These are phyloP conservation scores for Eutrema japonicum DNA, from an alignment of 345 rosid species.

Conservation along the genomic window DNA sequence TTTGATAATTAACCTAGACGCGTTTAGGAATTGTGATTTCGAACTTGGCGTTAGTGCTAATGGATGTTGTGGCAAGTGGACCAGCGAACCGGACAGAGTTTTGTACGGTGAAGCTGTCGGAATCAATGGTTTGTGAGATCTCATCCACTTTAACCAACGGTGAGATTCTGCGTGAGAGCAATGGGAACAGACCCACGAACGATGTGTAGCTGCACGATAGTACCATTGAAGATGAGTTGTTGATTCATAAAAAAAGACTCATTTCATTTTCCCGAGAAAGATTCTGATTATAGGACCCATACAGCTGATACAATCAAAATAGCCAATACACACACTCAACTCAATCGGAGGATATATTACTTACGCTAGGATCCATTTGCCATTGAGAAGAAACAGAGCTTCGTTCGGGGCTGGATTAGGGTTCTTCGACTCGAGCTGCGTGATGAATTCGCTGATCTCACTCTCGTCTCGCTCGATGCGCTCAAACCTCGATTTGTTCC, in stretches of 20 bases:
- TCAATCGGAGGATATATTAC: no score
- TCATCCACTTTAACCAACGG: slow-evolving; percentile 80
- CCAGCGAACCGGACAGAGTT: slow-evolving; percentile 78
- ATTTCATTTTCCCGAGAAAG: neutral
- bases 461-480: slow-evolving; percentile 84
- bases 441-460: slow-evolving; percentile 83
- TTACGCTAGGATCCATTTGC: slow-evolving; percentile 96
- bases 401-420: slow-evolving; percentile 88
- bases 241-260: slow-evolving; percentile 7
- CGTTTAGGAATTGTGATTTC: slow-evolving; percentile 89
- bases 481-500: slow-evolving; percentile 79
- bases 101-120: slow-evolving; percentile 75
- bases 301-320: neutral
- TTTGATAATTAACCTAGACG: slow-evolving; percentile 63
- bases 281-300: neutral
- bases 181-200: slow-evolving; percentile 73
- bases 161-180: slow-evolving; percentile 67
- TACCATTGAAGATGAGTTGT: slow-evolving; percentile 10
- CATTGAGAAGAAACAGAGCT: slow-evolving; percentile 76
- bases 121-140: slow-evolving; percentile 91
- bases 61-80: slow-evolving; percentile 77
- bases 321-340: no score
- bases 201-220: slow-evolving; percentile 74
- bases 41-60: slow-evolving; percentile 85
- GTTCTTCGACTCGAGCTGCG: slow-evolving; percentile 82